Conservation (phyloP, 495 filamentous ascomycete species). For the Hypoxylon crocopeplum region DNA sequence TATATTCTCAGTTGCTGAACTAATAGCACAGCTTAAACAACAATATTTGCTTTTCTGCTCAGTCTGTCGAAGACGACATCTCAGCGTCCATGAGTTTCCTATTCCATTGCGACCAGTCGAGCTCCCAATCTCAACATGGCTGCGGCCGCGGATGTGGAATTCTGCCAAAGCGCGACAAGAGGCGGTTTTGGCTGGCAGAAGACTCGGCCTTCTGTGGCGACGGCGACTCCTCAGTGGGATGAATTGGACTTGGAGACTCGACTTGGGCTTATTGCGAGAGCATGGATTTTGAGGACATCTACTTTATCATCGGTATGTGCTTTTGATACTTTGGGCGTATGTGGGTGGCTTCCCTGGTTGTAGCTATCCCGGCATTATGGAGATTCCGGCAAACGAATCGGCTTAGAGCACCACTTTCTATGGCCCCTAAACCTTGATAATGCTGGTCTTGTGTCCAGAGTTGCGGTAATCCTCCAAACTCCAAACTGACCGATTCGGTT, state of each 20-base stretch:
- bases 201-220: conserved; percentile 36
- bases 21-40: conserved; percentile 15
- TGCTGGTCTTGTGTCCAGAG: conserved; percentile 10
- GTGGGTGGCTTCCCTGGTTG: conserved; percentile 29
- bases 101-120: conserved; percentile 44
- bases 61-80: conserved; percentile 30
- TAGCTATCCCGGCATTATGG: conserved; percentile 7
- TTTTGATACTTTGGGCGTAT: conserved; percentile 9
- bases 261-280: conserved; percentile 44
- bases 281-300: conserved; percentile 42
- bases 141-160: conserved; percentile 45
- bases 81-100: conserved; percentile 54
- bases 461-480: conserved; percentile 33
- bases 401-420: neutral
- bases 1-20: conserved; percentile 11
- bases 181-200: conserved; percentile 33
- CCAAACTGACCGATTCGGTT: conserved; percentile 38
- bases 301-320: conserved; percentile 33
- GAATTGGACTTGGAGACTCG: conserved; percentile 47
- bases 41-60: conserved; percentile 1
- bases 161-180: conserved; percentile 43
- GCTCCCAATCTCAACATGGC: conserved; percentile 54
- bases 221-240: conserved; percentile 43
- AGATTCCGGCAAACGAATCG: neutral
- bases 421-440: neutral